Percentiles rank a stretch among this genome's conserved stretches.
These are phyloP conservation scores for Carex cristatella DNA, from an alignment of 176 grass and related monocot species.

Conservation along the genomic window DNA sequence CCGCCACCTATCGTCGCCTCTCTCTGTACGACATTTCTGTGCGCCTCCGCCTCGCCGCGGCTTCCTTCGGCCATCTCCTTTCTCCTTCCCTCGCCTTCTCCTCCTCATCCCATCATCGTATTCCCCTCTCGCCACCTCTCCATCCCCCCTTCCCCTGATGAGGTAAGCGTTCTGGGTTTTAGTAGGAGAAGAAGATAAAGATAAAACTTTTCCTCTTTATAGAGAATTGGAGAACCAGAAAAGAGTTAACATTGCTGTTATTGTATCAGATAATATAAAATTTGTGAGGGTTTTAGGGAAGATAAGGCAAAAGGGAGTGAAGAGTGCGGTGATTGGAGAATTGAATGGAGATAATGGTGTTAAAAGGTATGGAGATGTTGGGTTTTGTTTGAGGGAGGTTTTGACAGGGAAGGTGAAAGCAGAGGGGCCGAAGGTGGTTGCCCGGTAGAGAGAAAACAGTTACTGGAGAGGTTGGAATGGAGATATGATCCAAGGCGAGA, in stretches of 20 bases:
- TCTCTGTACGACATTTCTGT: neutral
- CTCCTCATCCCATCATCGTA: neutral
- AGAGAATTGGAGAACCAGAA: neutral
- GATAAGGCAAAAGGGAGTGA: neutral
- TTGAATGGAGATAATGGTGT: neutral
- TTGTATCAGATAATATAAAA: neutral
- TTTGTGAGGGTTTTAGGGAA: neutral
- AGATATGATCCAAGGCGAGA: neutral
- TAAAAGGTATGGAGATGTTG: neutral
- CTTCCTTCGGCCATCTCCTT: neutral
- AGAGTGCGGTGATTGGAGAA: neutral
- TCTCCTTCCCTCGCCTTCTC: neutral
- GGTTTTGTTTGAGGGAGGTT: neutral
- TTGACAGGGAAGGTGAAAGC: neutral
- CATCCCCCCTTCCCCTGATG: neutral
- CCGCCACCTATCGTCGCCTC: neutral
- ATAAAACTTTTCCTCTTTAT: neutral
- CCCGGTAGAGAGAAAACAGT: neutral
- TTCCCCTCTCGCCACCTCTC: neutral
- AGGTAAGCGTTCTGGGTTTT: no score
- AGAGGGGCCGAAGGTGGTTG: neutral
- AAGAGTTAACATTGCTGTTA: neutral
- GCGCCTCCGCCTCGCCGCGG: neutral
- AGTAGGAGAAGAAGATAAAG: neutral
- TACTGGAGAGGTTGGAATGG: neutral